Percentiles rank a stretch among this genome's conserved stretches.
Conservation (phyloP, 1,284 basidiomycete genomes). For the Microbotryum scabiosae region DNA sequence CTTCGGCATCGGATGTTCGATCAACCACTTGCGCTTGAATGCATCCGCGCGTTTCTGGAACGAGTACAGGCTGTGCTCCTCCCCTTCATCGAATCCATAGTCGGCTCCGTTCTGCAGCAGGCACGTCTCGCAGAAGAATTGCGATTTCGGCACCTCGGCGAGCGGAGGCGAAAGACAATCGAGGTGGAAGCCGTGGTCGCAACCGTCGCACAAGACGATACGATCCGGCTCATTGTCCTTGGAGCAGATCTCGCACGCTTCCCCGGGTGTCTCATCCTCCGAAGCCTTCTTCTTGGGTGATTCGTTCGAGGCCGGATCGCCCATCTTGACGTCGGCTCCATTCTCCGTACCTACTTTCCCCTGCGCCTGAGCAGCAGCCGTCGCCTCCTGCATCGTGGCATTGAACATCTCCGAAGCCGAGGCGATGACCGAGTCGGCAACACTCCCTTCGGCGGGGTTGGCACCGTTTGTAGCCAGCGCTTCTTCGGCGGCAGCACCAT, state of each 20-base stretch:
- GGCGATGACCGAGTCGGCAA: too few species aligned
- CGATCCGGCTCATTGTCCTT: conserved; percentile 47
- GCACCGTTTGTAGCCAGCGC: too few species aligned
- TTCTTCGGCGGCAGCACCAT: too few species aligned
- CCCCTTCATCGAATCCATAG: conserved; percentile 96
- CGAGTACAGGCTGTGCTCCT: conserved; percentile 84
- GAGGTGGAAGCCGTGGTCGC: conserved; percentile 94
- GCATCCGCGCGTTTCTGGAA: conserved; percentile 86
- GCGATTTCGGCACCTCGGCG: conserved; percentile 70
- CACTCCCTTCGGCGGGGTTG: too few species aligned
- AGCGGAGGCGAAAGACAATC: conserved; percentile 92
- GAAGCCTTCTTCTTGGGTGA: background rate
- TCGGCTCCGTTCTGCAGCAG: conserved; percentile 90
- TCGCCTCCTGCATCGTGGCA: too few species aligned
- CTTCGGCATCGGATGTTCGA: conserved; percentile 56
- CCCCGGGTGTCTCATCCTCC: conserved; percentile 11
- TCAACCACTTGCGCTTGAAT: conserved; percentile 84
- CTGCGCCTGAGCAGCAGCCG: too few species aligned
- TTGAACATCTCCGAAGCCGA: too few species aligned
- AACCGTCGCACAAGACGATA: conserved; percentile 94
- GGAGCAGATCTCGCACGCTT: conserved; percentile 68
- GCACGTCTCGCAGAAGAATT: conserved; percentile 95
- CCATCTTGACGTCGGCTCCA: too few species aligned
- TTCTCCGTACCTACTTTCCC: too few species aligned
- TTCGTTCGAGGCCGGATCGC: too few species aligned